Evolutionary conservation across 805 yeast species (phyloP), one percentile per base, ranked within the genome.

Genomic region (Saccharomycopsis vini): DNA sequence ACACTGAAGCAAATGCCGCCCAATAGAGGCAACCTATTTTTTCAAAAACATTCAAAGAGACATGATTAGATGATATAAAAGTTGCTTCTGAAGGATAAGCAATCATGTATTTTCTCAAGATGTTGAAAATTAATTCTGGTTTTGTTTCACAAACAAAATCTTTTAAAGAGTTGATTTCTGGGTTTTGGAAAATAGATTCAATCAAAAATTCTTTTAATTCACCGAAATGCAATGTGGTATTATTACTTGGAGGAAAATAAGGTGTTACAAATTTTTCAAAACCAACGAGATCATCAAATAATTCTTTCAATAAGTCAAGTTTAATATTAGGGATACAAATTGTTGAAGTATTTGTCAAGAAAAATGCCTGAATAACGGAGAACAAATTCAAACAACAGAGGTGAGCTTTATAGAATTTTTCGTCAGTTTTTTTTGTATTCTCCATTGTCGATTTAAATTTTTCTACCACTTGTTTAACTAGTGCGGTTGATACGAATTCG

Each of bases 251-350:
- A 10, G 16, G 16, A 6, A 30, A 30, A 15, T n/a, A 7, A 30
- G 29, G 12, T 9, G 6, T 15, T 9, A 30, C 18, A 10, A 6
- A n/a, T 6, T 6, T 6, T n/a, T 30, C 34, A 30, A 30, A 30
- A 9, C 7, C n/a, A 5, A 13, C 26, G 12, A 39, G 10, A 24
- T 43, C 46, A 5, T 34, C 12, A 7, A 32, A n/a, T 5, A 43
- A 28, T 22, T 43, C 46, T 4, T 3, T 12, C 3, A 43, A 16
- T 4, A 39, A n/a, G 28, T 33, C 46, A 16, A 10, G 5, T 5
- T 34, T 39, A 18, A 40, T 32, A 18, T 43, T 43, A 4, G 46
- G 42, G 24, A 39, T 31, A 22, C 33, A 39, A 4, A 43, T 22
- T 15, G 39, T 19, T 28, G 18, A 26, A 10, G 39, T 39, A 26